These are phyloP conservation scores for Carex scoparia DNA, from an alignment of 176 grass and related monocot genomes.

Conservation along the genomic window DNA sequence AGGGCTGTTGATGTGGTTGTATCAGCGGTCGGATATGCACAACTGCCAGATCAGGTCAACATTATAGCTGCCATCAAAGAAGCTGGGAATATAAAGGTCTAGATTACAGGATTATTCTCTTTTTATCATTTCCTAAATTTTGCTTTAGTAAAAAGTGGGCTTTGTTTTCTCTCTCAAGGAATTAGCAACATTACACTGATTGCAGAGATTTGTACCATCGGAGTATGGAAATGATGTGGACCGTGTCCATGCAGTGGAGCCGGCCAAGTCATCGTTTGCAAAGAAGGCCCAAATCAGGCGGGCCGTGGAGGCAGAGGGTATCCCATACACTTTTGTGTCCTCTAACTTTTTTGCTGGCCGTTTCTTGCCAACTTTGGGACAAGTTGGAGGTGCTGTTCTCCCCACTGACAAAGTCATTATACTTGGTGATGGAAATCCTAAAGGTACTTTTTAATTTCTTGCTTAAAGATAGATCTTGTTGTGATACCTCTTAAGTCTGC, in stretches of 20 bases:
- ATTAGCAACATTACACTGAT: neutral
- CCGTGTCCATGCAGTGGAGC: constrained; percentile 29
- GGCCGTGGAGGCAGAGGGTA: constrained; percentile 20
- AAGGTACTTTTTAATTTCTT: constrained; percentile 24
- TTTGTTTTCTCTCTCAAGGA: neutral
- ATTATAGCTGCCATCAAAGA: constrained; percentile 65
- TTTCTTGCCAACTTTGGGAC: constrained; percentile 31
- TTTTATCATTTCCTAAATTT: neutral
- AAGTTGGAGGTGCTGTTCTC: constrained; percentile 21
- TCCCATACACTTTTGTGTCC: constrained; percentile 30
- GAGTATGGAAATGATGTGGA: constrained; percentile 38
- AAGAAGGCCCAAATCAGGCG: constrained; percentile 24
- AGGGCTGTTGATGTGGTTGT: constrained; percentile 52
- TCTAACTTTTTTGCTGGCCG: constrained; percentile 32
- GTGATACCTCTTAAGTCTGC: neutral
- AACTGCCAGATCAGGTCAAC: constrained; percentile 46
- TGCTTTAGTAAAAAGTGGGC: neutral
- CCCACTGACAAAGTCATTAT: constrained; percentile 29
- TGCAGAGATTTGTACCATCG: constrained; percentile 33
- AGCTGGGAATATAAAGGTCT: constrained; percentile 53
- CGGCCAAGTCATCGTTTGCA: constrained; percentile 11
- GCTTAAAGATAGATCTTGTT: neutral
- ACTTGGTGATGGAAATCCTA: constrained; percentile 34
- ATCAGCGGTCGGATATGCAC: constrained; percentile 47
- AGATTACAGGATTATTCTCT: neutral